Evolutionary conservation across 1,284 basidiomycete species (phyloP), one percentile per base, ranked within the genome.

Genomic region (Fistulinella staudtii): DNA sequence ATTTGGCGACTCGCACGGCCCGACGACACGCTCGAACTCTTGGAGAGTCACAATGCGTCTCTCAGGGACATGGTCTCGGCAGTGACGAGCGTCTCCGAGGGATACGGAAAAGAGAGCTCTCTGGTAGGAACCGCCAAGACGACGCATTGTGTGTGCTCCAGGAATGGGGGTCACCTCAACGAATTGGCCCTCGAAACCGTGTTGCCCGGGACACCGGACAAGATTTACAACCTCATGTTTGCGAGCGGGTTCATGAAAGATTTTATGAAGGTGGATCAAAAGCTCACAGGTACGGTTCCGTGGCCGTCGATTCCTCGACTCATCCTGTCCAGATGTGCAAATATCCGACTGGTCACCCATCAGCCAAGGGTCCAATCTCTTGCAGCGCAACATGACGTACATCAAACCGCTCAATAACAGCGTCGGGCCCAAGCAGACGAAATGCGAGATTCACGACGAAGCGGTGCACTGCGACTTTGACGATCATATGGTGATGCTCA

Each of bases 151-250:
- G 71, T 75, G 1, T 95, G 93, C 65, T 82, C 80, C 2, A 80
- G 74, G 60, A 74, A 79, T 11, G 83, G 82, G 1, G 71, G 75
- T 52, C 95, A 98, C 65, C 86, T 80, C 52, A 55, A 71, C 2
- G 89, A 93, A 60, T 70, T 74, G 5, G 87, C 86, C 8, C 70
- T 96, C 69, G 89, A 95, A 53, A 75, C 76, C 3, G 75, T 85
- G 0, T 75, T 97, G 42, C 91, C 93, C 9, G 90, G 90, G 22
- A 87, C 92, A 0, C 94, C 94, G 1, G 94, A 97, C 58, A 89
- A 90, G 71, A 88, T 98, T 37, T 92, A 97, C 70, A 94, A 94
- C 60, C 73, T 99, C 54, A 90, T 99, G 72, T 98, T 98, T 65
- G 85, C 92, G 41, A 93, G 90, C 66, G 93, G 87, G 23, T 99